Percentiles rank a stretch among this genome's conserved stretches.
phyloP scores from a whole-genome alignment of 139 green algal genomes.

The Chlamydomonas asymmetrica region DNA sequence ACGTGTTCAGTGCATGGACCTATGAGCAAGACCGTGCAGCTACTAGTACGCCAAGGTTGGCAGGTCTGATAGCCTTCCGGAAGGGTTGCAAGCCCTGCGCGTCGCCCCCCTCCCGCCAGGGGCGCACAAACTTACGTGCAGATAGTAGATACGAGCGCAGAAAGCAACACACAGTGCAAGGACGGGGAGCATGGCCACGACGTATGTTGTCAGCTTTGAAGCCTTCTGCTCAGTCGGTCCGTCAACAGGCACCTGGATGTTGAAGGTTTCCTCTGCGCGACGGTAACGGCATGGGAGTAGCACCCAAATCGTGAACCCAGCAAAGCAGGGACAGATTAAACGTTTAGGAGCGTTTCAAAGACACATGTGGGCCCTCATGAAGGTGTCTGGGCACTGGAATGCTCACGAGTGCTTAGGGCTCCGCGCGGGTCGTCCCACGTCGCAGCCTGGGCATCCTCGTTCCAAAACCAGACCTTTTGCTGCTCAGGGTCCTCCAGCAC shows the following conservation, averaged over 20 bases:
- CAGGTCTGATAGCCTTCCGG: not conserved
- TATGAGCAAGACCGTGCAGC: not conserved
- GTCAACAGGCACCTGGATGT: not conserved
- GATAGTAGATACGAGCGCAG: conserved; percentile 25
- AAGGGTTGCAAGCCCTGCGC: not conserved
- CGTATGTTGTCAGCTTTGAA: not conserved
- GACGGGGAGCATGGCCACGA: conserved; percentile 31
- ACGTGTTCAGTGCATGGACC: not conserved
- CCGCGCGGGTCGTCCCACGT: conserved; percentile 21
- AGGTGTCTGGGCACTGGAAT: not conserved
- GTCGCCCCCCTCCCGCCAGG: not conserved
- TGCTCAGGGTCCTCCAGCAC: not conserved
- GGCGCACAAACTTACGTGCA: conserved; percentile 23
- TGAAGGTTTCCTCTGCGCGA: not conserved
- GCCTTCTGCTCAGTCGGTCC: not conserved
- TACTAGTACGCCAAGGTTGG: not conserved
- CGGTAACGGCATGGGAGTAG: not conserved
- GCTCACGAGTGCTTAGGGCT: no score
- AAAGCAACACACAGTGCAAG: conserved; percentile 18
- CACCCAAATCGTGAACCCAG: not conserved
- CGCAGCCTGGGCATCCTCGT: not conserved
- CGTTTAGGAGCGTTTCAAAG: not conserved
- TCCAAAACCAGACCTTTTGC: not conserved
- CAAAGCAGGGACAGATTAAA: conserved; percentile 1
- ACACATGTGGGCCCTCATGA: not conserved